Conservation (phyloP, 2,329 filamentous ascomycete species). For the Aspergillus novofumigatus region DNA sequence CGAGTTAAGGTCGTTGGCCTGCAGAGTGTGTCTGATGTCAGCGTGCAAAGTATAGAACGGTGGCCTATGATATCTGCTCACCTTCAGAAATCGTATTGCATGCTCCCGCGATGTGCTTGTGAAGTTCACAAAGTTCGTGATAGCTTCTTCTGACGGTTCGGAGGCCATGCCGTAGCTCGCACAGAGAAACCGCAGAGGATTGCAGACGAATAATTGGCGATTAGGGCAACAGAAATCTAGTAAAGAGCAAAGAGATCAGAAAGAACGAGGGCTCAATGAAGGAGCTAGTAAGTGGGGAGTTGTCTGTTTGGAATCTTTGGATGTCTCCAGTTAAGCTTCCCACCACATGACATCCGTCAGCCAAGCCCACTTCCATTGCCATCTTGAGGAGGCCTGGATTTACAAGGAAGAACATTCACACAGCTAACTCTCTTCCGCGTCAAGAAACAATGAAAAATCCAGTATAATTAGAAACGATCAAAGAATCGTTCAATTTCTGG, state of each 20-base stretch:
- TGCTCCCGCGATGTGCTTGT: constrained; percentile 38
- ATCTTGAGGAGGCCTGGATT: not conserved
- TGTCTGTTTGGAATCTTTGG: not conserved
- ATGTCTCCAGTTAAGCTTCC: constrained; percentile 10
- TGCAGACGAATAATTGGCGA: not conserved
- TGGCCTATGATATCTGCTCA: constrained; percentile 11
- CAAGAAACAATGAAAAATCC: not conserved
- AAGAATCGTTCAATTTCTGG: not conserved
- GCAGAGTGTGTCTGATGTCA: constrained; percentile 8
- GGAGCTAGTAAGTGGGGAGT: not conserved
- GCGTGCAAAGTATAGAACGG: not conserved
- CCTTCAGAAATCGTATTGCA: constrained; percentile 41
- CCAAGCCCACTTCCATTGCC: constrained; percentile 5
- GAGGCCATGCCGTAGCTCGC: constrained; percentile 25
- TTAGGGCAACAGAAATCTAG: not conserved
- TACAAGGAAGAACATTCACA: not conserved
- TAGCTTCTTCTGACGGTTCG: constrained; percentile 39
- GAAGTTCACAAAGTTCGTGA: constrained; percentile 39
- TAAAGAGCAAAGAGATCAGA: not conserved
- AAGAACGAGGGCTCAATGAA: not conserved
- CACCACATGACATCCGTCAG: constrained; percentile 18
- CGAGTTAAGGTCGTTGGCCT: constrained; percentile 44
- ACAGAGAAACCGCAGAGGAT: not conserved
- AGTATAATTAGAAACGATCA: not conserved
- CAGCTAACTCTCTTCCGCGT: not conserved